Percentiles rank a stretch among this genome's conserved stretches.
Conservation (phyloP, 495 filamentous ascomycete genomes). For the Aspergillus ostianus region DNA sequence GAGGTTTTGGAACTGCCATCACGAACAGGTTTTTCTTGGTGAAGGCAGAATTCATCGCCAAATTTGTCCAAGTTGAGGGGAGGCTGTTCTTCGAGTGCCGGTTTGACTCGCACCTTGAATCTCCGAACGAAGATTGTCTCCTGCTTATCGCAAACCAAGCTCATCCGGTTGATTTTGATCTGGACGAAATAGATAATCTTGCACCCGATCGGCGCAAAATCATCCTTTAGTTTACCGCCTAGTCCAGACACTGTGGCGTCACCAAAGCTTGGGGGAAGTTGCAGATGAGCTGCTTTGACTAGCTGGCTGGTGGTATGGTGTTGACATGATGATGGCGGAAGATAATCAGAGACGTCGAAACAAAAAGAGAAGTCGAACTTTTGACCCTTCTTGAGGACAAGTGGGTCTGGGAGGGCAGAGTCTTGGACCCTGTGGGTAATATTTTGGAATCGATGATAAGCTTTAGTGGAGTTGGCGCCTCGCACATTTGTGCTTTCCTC, state of each 20-base stretch:
- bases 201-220: constrained; percentile 67
- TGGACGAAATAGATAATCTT: constrained; percentile 62
- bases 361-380: constrained; percentile 66
- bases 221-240: constrained; percentile 48
- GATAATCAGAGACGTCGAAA: constrained; percentile 68
- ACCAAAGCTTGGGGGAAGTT: constrained; percentile 68
- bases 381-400: constrained; percentile 55
- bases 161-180: constrained; percentile 44
- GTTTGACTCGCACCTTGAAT: constrained; percentile 61
- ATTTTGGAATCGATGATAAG: constrained; percentile 53
- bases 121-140: constrained; percentile 24
- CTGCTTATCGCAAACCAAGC: constrained; percentile 49
- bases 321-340: constrained; percentile 55
- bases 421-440: constrained; percentile 63
- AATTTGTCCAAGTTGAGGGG: constrained; percentile 56
- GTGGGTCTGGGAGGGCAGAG: constrained; percentile 55
- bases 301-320: constrained; percentile 35
- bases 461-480: neutral
- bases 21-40: constrained; percentile 54
- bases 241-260: constrained; percentile 37
- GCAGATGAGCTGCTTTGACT: constrained; percentile 62
- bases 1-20: constrained; percentile 46
- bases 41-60: constrained; percentile 58
- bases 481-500: constrained; percentile 15
- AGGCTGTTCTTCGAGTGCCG: constrained; percentile 59